Percentiles rank a stretch among this genome's conserved stretches.
phyloP scores from a whole-genome alignment of 1,139 yeast genomes.

The Ogataea hybrid region DNA sequence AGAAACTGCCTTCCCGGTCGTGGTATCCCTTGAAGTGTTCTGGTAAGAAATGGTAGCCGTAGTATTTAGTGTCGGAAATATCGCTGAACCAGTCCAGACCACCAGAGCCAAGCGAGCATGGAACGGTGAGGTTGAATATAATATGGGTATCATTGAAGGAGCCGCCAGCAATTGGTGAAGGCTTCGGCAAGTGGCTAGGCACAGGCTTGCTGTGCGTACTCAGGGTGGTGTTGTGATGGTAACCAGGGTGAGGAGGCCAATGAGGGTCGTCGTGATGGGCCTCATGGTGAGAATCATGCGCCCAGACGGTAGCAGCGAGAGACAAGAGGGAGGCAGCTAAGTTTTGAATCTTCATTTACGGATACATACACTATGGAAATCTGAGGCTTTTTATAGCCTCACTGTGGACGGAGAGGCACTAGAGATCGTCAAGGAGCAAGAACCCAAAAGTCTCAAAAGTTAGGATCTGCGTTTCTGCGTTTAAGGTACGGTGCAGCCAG shows the following conservation, averaged over 20 bases:
- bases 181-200: slow-evolving; percentile 10
- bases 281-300: too few relatives aligned
- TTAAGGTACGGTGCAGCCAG: background rate
- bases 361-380: background rate
- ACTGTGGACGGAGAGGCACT: background rate
- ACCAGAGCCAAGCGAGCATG: slow-evolving; percentile 21
- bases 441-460: background rate
- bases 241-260: background rate
- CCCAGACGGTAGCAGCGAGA: slow-evolving; percentile 15
- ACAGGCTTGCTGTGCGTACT: slow-evolving; percentile 9
- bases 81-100: slow-evolving; percentile 22
- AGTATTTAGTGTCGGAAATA: slow-evolving; percentile 15
- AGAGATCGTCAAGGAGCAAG: background rate
- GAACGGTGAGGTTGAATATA: slow-evolving; percentile 22
- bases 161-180: slow-evolving; percentile 25
- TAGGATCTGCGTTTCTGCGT: too few relatives aligned
- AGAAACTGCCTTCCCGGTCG: slow-evolving; percentile 5
- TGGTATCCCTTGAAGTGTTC: slow-evolving; percentile 5
- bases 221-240: background rate
- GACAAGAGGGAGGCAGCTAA: slow-evolving; percentile 7
- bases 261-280: too few relatives aligned
- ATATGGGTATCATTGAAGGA: slow-evolving; percentile 19
- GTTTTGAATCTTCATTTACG: background rate
- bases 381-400: background rate
- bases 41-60: slow-evolving; percentile 20